phyloP scores from a whole-genome alignment of 2,329 filamentous ascomycete species.

The Sclerotinia nivalis region DNA sequence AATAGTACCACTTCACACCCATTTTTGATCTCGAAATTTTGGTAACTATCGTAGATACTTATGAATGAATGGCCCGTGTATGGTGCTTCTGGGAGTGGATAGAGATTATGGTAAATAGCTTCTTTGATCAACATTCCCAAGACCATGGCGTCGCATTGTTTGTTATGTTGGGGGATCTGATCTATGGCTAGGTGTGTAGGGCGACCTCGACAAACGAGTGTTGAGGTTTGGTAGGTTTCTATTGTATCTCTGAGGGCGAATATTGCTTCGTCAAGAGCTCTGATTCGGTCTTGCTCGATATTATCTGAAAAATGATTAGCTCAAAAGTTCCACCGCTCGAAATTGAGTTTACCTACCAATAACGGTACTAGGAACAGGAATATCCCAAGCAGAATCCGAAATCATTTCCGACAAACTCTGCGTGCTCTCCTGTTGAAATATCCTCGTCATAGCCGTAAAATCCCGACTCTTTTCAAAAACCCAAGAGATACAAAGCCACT shows the following conservation, averaged over 20 bases:
- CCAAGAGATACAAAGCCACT: slow-evolving; percentile 23
- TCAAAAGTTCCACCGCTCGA: rapidly evolving
- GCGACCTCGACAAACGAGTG: neutral
- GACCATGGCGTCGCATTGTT: slow-evolving; percentile 20
- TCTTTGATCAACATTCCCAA: slow-evolving; percentile 9
- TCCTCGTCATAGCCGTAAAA: slow-evolving; percentile 14
- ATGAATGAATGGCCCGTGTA: slow-evolving; percentile 7
- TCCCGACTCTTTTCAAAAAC: slow-evolving; percentile 9
- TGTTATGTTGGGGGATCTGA: neutral
- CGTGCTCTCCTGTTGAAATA: slow-evolving; percentile 13
- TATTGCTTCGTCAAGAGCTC: slow-evolving; percentile 1
- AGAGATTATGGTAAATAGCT: slow-evolving; percentile 4
- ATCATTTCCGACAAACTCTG: slow-evolving; percentile 6
- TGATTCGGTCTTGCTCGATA: slow-evolving; percentile 10
- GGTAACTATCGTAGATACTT: slow-evolving; percentile 3
- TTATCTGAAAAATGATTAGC: neutral
- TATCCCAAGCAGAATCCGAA: neutral
- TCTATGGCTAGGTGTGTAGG: neutral
- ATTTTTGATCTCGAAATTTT: slow-evolving; percentile 8
- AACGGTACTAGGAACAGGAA: slow-evolving; percentile 6
- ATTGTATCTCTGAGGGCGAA: slow-evolving; percentile 14
- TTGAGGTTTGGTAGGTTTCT: slow-evolving; percentile 1
- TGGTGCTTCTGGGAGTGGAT: slow-evolving; percentile 14
- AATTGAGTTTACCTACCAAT: neutral
- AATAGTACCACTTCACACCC: neutral